Evolutionary conservation across 2,329 filamentous ascomycete genomes (phyloP).

Genomic region (Beauveria scarabaeidicola): DNA sequence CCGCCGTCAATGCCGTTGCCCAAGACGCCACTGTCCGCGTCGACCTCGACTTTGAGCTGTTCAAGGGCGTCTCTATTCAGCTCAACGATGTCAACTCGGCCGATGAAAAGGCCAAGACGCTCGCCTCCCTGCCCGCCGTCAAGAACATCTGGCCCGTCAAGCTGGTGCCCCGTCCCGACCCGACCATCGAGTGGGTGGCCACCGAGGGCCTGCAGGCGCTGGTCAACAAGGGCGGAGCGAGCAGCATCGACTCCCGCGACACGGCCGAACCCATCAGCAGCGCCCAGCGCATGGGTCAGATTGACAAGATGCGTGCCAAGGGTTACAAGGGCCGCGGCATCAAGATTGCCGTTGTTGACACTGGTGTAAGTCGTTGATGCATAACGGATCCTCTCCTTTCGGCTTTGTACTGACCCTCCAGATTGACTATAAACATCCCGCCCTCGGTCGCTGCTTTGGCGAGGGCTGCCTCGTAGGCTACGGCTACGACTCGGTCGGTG

Average conservation of each 20-base stretch:
- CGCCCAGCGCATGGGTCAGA: slow-evolving; percentile 49
- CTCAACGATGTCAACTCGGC: slow-evolving; percentile 39
- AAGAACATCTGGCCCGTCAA: slow-evolving; percentile 42
- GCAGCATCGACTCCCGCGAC: slow-evolving; percentile 9
- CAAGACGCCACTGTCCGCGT: slow-evolving; percentile 36
- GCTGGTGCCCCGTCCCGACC: slow-evolving; percentile 33
- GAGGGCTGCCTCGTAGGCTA: slow-evolving; percentile 47
- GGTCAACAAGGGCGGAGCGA: neutral
- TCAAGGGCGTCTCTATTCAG: slow-evolving; percentile 46
- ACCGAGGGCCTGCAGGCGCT: slow-evolving; percentile 14
- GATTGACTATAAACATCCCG: slow-evolving; percentile 55
- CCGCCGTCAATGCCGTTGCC: slow-evolving; percentile 29
- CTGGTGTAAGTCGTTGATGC: slow-evolving; percentile 35
- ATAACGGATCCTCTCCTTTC: no score
- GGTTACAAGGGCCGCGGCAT: slow-evolving; percentile 42
- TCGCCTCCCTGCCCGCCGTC: slow-evolving; percentile 35
- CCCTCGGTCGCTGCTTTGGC: slow-evolving; percentile 55
- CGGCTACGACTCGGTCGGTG: slow-evolving; percentile 50
- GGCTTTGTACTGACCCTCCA: slow-evolving; percentile 14
- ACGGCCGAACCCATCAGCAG: slow-evolving; percentile 23
- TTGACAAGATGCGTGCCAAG: slow-evolving; percentile 41
- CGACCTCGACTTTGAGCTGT: slow-evolving; percentile 41
- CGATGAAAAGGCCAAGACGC: slow-evolving; percentile 31
- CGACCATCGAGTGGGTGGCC: slow-evolving; percentile 37
- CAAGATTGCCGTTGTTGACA: slow-evolving; percentile 46